Evolutionary conservation across 2,329 filamentous ascomycete species (phyloP), one percentile per base, ranked within the genome.

Genomic region (Blumeria hordei): DNA sequence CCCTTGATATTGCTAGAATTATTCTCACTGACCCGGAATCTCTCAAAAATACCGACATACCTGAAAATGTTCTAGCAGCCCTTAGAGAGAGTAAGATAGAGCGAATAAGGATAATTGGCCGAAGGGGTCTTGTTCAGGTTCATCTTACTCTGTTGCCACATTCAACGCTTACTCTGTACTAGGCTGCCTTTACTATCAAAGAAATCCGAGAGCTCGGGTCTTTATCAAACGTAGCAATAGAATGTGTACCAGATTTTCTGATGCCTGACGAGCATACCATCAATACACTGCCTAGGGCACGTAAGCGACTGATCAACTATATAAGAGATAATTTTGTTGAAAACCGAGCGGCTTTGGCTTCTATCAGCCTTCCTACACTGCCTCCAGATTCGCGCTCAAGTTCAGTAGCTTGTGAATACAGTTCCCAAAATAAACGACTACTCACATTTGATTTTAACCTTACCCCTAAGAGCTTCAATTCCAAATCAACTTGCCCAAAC

Each of bases 131-230:
- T 1, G 75, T 94, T 73, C 88, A 94, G 74, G 84, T 81, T 69
- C 58, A 72, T 60, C 36, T 32, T n/a, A 18, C 7, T 36, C 14
- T 8, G 21, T 11, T 18, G n/a, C 18, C 16, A 3, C n/a, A 12
- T 28, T 9, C n/a, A n/a, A 8, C 55, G 37, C 58, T 61, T 45
- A 60, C 32, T 35, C 12, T 16, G 45, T 45, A 16, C 3, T 54
- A 90, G 81, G 90, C 87, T 28, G 81, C 92, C 0, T 96, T 94
- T 63, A 95, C 90, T 0, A 94, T 94, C 66, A 96, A 95, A 67
- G 92, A 98, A 70, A 71, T 87, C 14, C 80, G 92, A 37, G 92
- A 98, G 67, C 71, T 98, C 3, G 80, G 94, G 69, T 83, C 84
- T 53, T 73, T 96, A 2, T 75, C 78, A 0, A 71, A 71, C 0